Evolutionary conservation across 2,329 filamentous ascomycete genomes (phyloP), one percentile per base, ranked within the genome.

Genomic region (Apiospora sp.): DNA sequence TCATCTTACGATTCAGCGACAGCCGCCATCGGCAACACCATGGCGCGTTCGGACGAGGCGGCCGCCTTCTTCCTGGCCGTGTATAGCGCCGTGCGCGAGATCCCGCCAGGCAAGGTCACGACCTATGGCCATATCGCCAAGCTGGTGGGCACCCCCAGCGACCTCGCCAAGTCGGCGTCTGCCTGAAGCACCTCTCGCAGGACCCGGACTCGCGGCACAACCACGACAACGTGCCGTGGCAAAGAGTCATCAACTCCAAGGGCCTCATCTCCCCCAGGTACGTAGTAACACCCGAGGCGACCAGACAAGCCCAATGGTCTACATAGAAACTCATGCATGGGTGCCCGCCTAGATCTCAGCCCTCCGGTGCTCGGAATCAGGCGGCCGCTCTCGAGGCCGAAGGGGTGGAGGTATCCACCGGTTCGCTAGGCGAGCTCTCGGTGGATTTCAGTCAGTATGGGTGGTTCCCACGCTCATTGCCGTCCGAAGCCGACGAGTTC

Each of bases 241-340:
- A 98, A 85, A 87, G 96, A 72, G 94, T 98, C 73, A 93, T 98
- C 80, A 98, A 96, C 81, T 86, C 94, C 19, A 96, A 93, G 82
- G 95, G 96, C 30, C 86, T 90, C 73, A 97, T 98, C 76, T 97
- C 95, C 64, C 93, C 93, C 10, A 90, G 95, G 94, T 96, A 68
- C 6, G 54, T 61, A 34, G 37, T 16, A 37, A 10, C 22, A n/a
- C 8, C 16, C 16, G 14, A 34, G 30, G 30, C 8, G 8, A 22
- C 12, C 10, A 34, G 46, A 41, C 37, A 10, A 41, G 46, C 7
- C 46, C 10, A 48, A 19, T 19, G 4, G 19, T 14, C 46, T 14
- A 10, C 37, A 67, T 64, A 37, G 6, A 48, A 19, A 72, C 75
- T 68, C 67, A 68, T 49, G 69, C 67, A 68, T 49, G 69, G 69